These are phyloP conservation scores for Hordeum vulgare DNA, from an alignment of 176 grass and related monocot genomes.

Conservation along the genomic window DNA sequence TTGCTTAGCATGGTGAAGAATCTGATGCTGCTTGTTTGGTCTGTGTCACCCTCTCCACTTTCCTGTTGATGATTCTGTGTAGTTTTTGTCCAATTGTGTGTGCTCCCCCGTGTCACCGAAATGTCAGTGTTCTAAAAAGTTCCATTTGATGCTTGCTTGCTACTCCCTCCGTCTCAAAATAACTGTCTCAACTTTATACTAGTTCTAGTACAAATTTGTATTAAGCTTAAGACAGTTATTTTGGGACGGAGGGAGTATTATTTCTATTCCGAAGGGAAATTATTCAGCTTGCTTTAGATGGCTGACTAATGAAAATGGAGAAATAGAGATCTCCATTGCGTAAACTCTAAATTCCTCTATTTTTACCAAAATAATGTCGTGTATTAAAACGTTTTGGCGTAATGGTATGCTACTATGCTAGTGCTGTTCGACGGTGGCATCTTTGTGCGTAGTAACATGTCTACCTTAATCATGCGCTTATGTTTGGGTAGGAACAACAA, in stretches of 20 bases:
- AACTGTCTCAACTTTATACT: too few relatives aligned
- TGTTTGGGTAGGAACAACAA: neutral
- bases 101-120: neutral
- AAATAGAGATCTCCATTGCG: neutral
- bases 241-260: too few relatives aligned
- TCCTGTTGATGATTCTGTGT: neutral
- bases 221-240: too few relatives aligned
- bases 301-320: neutral
- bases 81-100: neutral
- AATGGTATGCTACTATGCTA: neutral
- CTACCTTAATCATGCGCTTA: neutral
- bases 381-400: neutral
- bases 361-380: neutral
- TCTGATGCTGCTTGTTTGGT: conserved; percentile 10
- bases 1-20: neutral
- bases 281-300: neutral
- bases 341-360: neutral
- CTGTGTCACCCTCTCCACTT: neutral
- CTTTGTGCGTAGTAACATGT: neutral
- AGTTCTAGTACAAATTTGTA: too few relatives aligned
- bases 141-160: neutral
- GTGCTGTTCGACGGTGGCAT: neutral
- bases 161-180: too few relatives aligned
- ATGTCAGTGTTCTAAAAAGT: neutral
- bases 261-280: neutral